Evolutionary conservation across 768 basidiomycete genomes (phyloP).

Genomic region (Russula lepida): DNA sequence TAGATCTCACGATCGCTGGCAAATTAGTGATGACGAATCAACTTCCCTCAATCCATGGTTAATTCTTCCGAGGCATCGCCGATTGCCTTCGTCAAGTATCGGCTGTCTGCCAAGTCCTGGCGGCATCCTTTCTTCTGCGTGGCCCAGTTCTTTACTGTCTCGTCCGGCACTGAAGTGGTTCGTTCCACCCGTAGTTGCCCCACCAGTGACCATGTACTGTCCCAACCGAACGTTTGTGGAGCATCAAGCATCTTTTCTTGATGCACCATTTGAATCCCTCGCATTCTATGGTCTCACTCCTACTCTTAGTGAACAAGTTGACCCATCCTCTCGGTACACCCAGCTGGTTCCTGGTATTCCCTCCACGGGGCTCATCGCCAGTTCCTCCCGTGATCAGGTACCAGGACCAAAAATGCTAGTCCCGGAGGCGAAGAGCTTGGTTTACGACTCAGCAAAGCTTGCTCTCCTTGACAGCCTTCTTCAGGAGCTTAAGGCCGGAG

Average conservation of each 20-base stretch:
- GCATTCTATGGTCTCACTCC: conserved; percentile 81
- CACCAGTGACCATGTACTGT: conserved; percentile 66
- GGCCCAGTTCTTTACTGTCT: conserved; percentile 75
- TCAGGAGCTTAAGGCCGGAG: conserved; percentile 84
- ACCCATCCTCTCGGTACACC: conserved; percentile 40
- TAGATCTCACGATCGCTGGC: background rate
- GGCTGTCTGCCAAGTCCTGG: conserved; percentile 44
- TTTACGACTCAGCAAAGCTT: conserved; percentile 95
- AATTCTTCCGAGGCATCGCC: conserved; percentile 28
- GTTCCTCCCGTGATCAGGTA: conserved; percentile 62
- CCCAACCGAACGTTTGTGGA: conserved; percentile 75
- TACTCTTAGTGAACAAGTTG: conserved; percentile 49
- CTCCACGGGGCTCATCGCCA: conserved; percentile 56
- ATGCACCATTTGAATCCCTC: conserved; percentile 66
- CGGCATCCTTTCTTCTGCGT: conserved; percentile 53
- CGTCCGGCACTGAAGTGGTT: conserved; percentile 77
- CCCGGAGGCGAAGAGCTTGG: conserved; percentile 88
- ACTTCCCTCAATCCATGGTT: conserved; percentile 28
- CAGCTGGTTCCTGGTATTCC: conserved; percentile 51
- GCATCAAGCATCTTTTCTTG: conserved; percentile 46
- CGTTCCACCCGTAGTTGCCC: conserved; percentile 78
- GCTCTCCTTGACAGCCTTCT: conserved; percentile 84
- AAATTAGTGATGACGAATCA: conserved; percentile 9
- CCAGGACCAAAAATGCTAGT: conserved; percentile 83
- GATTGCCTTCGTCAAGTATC: conserved; percentile 25